Conservation (phyloP, 2,329 filamentous ascomycete species). For the Gnomoniopsis sp. region DNA sequence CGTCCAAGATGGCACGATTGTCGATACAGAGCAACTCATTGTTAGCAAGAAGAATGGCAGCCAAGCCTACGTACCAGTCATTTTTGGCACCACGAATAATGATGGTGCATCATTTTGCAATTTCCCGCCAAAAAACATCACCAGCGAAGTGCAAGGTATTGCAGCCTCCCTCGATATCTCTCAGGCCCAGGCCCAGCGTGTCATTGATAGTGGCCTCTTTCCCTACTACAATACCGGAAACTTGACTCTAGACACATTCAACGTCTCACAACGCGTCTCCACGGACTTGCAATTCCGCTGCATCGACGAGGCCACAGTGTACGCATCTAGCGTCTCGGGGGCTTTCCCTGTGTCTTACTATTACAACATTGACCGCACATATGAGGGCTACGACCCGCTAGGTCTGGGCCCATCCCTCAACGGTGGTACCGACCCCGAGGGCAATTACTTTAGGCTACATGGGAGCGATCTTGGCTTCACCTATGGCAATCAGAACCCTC, state of each 20-base stretch:
- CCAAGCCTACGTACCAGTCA: conserved; percentile 46
- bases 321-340: conserved; percentile 31
- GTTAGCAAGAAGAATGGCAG: conserved; percentile 38
- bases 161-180: conserved; percentile 43
- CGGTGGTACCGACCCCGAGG: conserved; percentile 5
- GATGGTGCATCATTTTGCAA: conserved; percentile 49
- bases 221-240: conserved; percentile 46
- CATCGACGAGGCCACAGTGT: conserved; percentile 52
- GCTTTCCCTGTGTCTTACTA: conserved; percentile 16
- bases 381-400: conserved; percentile 12
- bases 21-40: conserved; percentile 44
- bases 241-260: conserved; percentile 51
- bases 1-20: conserved; percentile 50
- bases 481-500: conserved; percentile 11
- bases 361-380: conserved; percentile 12
- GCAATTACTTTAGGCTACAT: conserved; percentile 13
- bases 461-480: conserved; percentile 15
- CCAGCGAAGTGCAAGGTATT: conserved; percentile 38
- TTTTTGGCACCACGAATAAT: conserved; percentile 46
- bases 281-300: conserved; percentile 54
- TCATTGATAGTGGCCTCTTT: conserved; percentile 45
- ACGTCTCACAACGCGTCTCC: conserved; percentile 47
- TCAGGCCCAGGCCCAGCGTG: conserved; percentile 34
- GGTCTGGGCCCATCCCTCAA: conserved; percentile 4
- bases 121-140: conserved; percentile 40